phyloP scores from a whole-genome alignment of 2,329 filamentous ascomycete species.

The Fusarium devonianum region DNA sequence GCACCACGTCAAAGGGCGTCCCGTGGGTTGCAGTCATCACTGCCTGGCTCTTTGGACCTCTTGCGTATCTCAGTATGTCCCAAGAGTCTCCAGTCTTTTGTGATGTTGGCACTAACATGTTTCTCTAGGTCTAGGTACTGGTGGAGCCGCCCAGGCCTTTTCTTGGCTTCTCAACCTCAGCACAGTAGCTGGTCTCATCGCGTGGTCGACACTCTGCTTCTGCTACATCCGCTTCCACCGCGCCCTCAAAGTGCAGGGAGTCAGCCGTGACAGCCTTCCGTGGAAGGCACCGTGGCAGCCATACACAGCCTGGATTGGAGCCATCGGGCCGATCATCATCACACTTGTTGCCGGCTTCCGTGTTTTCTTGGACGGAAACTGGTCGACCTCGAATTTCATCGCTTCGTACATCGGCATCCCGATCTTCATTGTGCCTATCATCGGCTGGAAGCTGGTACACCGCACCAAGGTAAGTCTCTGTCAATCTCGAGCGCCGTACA shows the following conservation, averaged over 20 bases:
- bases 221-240: conserved; percentile 66
- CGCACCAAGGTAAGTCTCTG: conserved; percentile 24
- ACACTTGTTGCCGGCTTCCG: conserved; percentile 78
- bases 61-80: conserved; percentile 74
- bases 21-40: conserved; percentile 62
- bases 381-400: conserved; percentile 69
- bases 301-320: conserved; percentile 68
- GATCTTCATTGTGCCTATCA: conserved; percentile 66
- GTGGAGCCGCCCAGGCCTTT: conserved; percentile 69
- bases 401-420: conserved; percentile 69
- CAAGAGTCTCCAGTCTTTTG: conserved; percentile 21
- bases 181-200: conserved; percentile 67
- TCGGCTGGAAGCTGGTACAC: conserved; percentile 62
- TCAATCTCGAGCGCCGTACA: background rate
- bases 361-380: conserved; percentile 72
- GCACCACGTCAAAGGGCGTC: conserved; percentile 67
- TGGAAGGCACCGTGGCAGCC: conserved; percentile 64
- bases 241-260: conserved; percentile 57
- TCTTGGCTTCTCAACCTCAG: conserved; percentile 76
- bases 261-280: conserved; percentile 60
- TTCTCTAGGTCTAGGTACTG: conserved; percentile 26
- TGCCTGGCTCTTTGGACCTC: conserved; percentile 66
- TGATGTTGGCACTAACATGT: background rate
- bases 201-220: conserved; percentile 65
- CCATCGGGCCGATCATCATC: conserved; percentile 67